Percentiles rank a stretch among this genome's conserved stretches.
Evolutionary conservation across 352 stramenopile genomes (phyloP).

Genomic region (Elongisporangium undulatum): DNA sequence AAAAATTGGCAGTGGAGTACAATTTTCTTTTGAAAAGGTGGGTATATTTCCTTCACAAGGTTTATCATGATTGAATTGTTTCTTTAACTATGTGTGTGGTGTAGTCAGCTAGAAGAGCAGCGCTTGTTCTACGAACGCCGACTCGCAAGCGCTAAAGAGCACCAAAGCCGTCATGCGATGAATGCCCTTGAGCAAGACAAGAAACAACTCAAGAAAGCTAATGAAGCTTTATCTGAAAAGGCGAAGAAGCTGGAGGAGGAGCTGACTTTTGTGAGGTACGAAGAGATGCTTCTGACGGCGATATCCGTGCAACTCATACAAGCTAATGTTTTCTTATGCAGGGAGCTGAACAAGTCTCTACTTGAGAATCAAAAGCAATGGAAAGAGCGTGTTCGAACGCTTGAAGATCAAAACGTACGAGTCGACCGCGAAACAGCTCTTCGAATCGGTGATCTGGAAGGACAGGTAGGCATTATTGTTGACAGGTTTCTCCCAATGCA

Average conservation of each 20-base stretch:
- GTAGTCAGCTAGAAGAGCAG: slow-evolving; percentile 94
- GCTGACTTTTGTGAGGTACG: slow-evolving; percentile 71
- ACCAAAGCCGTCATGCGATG: slow-evolving; percentile 44
- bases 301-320: not conserved
- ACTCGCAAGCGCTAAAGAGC: slow-evolving; percentile 57
- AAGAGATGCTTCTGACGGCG: not conserved
- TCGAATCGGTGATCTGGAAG: slow-evolving; percentile 72
- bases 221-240: slow-evolving; percentile 57
- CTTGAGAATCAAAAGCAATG: slow-evolving; percentile 88
- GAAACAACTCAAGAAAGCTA: slow-evolving; percentile 76
- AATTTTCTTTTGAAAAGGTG: slow-evolving; percentile 94
- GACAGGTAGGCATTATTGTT: slow-evolving; percentile 36
- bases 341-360: slow-evolving; percentile 83
- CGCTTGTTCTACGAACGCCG: slow-evolving; percentile 90
- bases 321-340: slow-evolving; percentile 13
- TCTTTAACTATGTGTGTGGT: not conserved
- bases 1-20: slow-evolving; percentile 95
- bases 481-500: not conserved
- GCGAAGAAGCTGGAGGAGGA: slow-evolving; percentile 79
- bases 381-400: slow-evolving; percentile 68
- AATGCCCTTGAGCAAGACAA: slow-evolving; percentile 71
- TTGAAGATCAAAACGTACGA: slow-evolving; percentile 66
- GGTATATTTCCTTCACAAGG: not conserved
- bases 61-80: not conserved
- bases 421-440: slow-evolving; percentile 53